Evolutionary conservation across 2,329 filamentous ascomycete species (phyloP).

Genomic region (Aspergillus ustus): DNA sequence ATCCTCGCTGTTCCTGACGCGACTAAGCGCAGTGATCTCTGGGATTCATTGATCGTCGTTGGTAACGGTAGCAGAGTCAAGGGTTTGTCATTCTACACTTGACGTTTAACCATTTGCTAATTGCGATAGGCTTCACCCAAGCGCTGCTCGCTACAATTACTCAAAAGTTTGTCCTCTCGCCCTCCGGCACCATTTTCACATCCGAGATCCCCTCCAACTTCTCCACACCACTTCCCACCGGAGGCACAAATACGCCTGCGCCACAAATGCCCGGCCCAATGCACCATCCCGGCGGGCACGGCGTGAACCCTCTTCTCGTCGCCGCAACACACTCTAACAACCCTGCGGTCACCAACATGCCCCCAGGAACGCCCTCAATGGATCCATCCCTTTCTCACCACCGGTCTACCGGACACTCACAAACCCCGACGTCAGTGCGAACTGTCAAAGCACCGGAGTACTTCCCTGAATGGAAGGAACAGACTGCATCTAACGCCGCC

Average conservation of each 20-base stretch:
- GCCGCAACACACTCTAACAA: conserved; percentile 71
- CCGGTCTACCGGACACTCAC: conserved; percentile 66
- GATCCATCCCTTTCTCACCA: conserved; percentile 49
- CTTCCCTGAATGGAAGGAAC: conserved; percentile 87
- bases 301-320: conserved; percentile 87
- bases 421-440: conserved; percentile 85
- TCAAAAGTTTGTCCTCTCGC: conserved; percentile 85
- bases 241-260: conserved; percentile 82
- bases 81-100: conserved; percentile 45
- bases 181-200: conserved; percentile 94
- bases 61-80: conserved; percentile 78
- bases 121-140: conserved; percentile 74
- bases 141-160: conserved; percentile 80
- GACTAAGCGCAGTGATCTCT: conserved; percentile 81
- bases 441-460: conserved; percentile 78
- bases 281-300: conserved; percentile 61
- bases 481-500: conserved; percentile 47
- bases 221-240: conserved; percentile 87
- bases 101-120: background rate
- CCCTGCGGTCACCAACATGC: conserved; percentile 39
- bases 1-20: conserved; percentile 83
- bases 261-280: conserved; percentile 51
- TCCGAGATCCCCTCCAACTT: conserved; percentile 94
- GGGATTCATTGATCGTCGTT: conserved; percentile 90
- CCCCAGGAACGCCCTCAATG: conserved; percentile 42